Percentiles rank a stretch among this genome's conserved stretches.
Evolutionary conservation across 805 yeast species (phyloP).

Genomic region (Nematodospora valgi): DNA sequence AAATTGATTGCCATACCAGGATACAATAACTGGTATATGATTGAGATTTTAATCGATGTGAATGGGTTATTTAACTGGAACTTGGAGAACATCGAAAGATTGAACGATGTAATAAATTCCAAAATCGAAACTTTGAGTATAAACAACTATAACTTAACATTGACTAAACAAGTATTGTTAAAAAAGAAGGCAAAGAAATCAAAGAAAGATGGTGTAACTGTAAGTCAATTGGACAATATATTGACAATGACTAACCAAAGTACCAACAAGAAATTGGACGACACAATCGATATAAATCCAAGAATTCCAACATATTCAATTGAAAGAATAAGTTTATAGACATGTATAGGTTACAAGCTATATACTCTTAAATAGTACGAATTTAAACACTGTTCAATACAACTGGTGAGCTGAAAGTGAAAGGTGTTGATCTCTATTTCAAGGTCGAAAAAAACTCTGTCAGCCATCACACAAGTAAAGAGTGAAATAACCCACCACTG

Average conservation of each 20-base stretch:
- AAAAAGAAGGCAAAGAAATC: slow-evolving; percentile 22
- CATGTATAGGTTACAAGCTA: no score
- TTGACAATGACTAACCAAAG: slow-evolving; percentile 29
- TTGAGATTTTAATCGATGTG: slow-evolving; percentile 65
- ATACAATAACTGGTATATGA: slow-evolving; percentile 55
- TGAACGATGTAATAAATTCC: slow-evolving; percentile 42
- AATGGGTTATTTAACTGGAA: slow-evolving; percentile 71
- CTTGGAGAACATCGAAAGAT: slow-evolving; percentile 43
- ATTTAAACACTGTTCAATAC: no score
- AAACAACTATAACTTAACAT: slow-evolving; percentile 43
- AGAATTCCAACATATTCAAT: slow-evolving; percentile 3
- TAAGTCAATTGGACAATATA: slow-evolving; percentile 30
- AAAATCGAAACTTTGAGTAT: slow-evolving; percentile 45
- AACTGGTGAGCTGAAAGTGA: no score
- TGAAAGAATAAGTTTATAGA: slow-evolving; percentile 1
- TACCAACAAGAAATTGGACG: slow-evolving; percentile 24
- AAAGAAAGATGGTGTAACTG: slow-evolving; percentile 21
- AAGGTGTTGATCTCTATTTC: no score
- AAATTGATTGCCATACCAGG: slow-evolving; percentile 41
- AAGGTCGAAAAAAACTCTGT: no score
- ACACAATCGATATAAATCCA: slow-evolving; percentile 20
- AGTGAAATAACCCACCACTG: no score
- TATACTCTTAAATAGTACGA: no score
- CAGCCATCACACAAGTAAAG: no score
- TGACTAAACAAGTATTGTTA: slow-evolving; percentile 42